A percentile compares a stretch with the other conserved stretches of the same genome.
Evolutionary conservation across 1,284 basidiomycete genomes (phyloP).

Genomic region (Volvariella surrecta): DNA sequence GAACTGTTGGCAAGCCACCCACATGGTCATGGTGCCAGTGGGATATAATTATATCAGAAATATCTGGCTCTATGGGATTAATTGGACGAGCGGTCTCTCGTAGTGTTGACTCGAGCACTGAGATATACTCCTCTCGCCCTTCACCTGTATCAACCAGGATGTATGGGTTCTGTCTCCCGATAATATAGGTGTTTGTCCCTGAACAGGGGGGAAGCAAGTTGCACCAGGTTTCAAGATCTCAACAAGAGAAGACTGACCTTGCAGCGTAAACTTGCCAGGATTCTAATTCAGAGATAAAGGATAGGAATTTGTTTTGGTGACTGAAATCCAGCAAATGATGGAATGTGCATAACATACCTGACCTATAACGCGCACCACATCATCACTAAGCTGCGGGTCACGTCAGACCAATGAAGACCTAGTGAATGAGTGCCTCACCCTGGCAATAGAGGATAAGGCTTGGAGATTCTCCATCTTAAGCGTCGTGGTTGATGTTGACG

Average conservation of each 20-base stretch:
- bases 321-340: neutral
- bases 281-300: slow-evolving; percentile 44
- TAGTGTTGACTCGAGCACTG: slow-evolving; percentile 56
- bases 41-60: slow-evolving; percentile 85
- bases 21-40: slow-evolving; percentile 90
- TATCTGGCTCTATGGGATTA: slow-evolving; percentile 32
- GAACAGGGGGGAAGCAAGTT: neutral
- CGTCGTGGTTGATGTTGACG: too few species aligned
- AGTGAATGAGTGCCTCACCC: slow-evolving; percentile 29
- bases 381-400: slow-evolving; percentile 45
- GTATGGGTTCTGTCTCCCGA: slow-evolving; percentile 63
- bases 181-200: slow-evolving; percentile 92
- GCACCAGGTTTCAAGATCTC: neutral
- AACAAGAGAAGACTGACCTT: slow-evolving; percentile 40
- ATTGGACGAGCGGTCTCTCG: slow-evolving; percentile 22
- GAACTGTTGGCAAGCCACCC: slow-evolving; percentile 67
- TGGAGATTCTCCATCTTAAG: slow-evolving; percentile 27
- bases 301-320: slow-evolving; percentile 3
- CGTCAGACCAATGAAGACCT: neutral
- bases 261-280: slow-evolving; percentile 85
- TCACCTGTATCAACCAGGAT: slow-evolving; percentile 89
- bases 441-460: slow-evolving; percentile 39
- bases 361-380: slow-evolving; percentile 59
- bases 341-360: slow-evolving; percentile 50
- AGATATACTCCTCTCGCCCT: slow-evolving; percentile 62